A percentile compares a stretch with the other conserved stretches of the same genome.
These are phyloP conservation scores for Tuctoria greenei DNA, from an alignment of 176 grass and related monocot species.

Conservation along the genomic window DNA sequence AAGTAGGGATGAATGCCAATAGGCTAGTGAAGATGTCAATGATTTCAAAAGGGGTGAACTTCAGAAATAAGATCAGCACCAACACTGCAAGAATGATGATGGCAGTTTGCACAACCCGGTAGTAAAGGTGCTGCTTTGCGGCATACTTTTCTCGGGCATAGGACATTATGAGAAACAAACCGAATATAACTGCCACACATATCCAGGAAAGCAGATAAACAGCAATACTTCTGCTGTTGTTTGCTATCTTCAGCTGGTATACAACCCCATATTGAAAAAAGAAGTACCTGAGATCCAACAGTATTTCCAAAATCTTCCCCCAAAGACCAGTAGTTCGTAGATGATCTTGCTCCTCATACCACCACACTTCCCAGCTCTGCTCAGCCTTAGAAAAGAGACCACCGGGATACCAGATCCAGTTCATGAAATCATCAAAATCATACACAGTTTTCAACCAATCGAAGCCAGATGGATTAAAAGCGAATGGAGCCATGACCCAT, in stretches of 20 bases:
- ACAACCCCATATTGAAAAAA: conserved; percentile 96
- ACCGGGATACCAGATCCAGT: conserved; percentile 89
- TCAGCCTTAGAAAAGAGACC: conserved; percentile 82
- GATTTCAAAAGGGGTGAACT: conserved; percentile 79
- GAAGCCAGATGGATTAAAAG: conserved; percentile 97
- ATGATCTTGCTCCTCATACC: conserved; percentile 95
- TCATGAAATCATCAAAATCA: conserved; percentile 96
- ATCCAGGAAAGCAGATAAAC: conserved; percentile 97
- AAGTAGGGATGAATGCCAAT: conserved; percentile 94
- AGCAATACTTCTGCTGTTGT: conserved; percentile 63
- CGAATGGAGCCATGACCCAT: conserved; percentile 98
- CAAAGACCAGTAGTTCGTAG: conserved; percentile 86
- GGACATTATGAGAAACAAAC: conserved; percentile 69
- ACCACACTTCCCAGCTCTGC: conserved; percentile 96
- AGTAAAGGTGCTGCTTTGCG: conserved; percentile 81
- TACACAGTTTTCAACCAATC: conserved; percentile 99
- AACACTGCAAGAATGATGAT: conserved; percentile 63
- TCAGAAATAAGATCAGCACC: conserved; percentile 69
- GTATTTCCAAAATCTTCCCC: conserved; percentile 91
- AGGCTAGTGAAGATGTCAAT: conserved; percentile 87
- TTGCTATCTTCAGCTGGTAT: conserved; percentile 85
- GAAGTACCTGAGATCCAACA: conserved; percentile 94
- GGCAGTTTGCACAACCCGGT: conserved; percentile 62
- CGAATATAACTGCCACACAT: conserved; percentile 66
- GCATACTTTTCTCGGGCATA: conserved; percentile 77